Evolutionary conservation across 331 rosid species (phyloP).

Genomic region (Arachis monticola): DNA sequence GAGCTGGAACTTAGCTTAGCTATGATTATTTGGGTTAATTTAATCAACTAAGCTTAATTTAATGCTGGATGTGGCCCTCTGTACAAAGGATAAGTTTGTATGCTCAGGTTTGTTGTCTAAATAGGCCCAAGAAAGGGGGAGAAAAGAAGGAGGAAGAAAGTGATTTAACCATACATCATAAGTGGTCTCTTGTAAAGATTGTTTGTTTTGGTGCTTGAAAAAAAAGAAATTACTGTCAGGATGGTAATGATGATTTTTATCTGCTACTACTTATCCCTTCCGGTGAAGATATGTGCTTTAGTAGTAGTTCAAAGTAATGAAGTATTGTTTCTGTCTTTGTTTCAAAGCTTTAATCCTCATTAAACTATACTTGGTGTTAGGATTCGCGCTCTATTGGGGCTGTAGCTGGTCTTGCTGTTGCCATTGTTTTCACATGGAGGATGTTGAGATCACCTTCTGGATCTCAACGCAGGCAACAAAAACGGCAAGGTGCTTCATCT

Average conservation of each 20-base stretch:
- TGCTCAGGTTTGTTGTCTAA: conserved; percentile 22
- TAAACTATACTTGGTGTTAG: conserved; percentile 51
- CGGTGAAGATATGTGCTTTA: conserved; percentile 3
- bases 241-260: neutral
- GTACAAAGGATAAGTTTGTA: conserved; percentile 9
- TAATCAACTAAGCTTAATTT: conserved; percentile 26
- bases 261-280: conserved; percentile 1
- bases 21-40: neutral
- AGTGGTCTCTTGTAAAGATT: conserved; percentile 8
- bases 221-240: neutral
- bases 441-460: conserved; percentile 72
- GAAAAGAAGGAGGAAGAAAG: too few species aligned
- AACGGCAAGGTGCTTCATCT: conserved; percentile 72
- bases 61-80: conserved; percentile 15
- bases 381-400: conserved; percentile 84
- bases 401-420: conserved; percentile 86
- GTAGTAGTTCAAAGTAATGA: conserved; percentile 14
- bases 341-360: conserved; percentile 33
- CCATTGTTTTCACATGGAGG: conserved; percentile 91
- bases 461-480: conserved; percentile 71
- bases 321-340: conserved; percentile 28
- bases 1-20: neutral
- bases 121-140: neutral
- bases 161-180: neutral
- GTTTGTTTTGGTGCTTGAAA: conserved; percentile 15